phyloP scores from a whole-genome alignment of 257 asterid genomes.

The Solanum boliviense region DNA sequence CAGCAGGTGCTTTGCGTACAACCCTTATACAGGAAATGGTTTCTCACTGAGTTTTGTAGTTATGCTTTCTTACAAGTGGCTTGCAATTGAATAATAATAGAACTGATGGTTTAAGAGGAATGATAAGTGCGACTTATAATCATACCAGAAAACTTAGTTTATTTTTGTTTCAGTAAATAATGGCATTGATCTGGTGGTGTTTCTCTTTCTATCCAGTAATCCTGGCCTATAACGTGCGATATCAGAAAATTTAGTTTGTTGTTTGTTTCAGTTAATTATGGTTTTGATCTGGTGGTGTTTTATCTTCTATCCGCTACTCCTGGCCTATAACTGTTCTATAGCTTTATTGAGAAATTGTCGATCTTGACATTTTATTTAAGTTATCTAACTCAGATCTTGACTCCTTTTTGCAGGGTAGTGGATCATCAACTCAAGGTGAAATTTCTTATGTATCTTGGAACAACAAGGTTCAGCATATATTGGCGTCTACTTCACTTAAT shows the following conservation, averaged over 20 bases:
- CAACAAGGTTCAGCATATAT: slow-evolving; percentile 67
- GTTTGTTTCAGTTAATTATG: not conserved
- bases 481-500: slow-evolving; percentile 86
- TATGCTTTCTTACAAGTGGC: not conserved
- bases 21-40: not conserved
- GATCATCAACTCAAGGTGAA: slow-evolving; percentile 89
- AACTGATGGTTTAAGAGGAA: not conserved
- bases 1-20: not conserved
- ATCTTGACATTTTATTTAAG: not conserved
- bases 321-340: not conserved
- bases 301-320: not conserved
- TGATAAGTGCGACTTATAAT: not conserved
- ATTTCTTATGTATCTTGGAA: slow-evolving; percentile 94
- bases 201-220: not conserved
- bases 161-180: not conserved
- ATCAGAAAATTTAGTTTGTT: not conserved
- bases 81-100: not conserved
- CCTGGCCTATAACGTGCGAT: not conserved
- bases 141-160: not conserved
- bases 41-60: not conserved
- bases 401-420: slow-evolving; percentile 60
- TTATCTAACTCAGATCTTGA: not conserved
- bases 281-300: not conserved
- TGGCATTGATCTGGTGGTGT: not conserved
- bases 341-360: not conserved